Evolutionary conservation across 345 rosid genomes (phyloP).

Genomic region (Chamaenerion angustifolium): DNA sequence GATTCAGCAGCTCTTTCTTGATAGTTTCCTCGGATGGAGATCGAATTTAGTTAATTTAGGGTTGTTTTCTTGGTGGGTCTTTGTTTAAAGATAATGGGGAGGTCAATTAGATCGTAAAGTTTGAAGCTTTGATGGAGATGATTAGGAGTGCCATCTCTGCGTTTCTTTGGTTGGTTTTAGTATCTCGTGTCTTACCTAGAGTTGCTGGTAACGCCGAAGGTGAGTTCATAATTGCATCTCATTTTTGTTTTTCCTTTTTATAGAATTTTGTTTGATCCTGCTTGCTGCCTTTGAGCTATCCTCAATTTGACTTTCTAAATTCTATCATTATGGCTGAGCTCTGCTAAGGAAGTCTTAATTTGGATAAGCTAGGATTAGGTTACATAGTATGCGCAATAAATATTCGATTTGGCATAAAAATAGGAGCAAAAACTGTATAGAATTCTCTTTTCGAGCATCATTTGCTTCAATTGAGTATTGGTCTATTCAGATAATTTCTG

Average conservation of each 20-base stretch:
- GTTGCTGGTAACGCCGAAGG: slow-evolving; percentile 68
- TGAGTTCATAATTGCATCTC: slow-evolving; percentile 6
- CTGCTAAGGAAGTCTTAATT: no score
- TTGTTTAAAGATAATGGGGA: neutral
- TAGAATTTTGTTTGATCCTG: neutral
- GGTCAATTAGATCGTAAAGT: slow-evolving; percentile 4
- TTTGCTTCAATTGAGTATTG: no score
- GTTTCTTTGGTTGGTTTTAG: slow-evolving; percentile 29
- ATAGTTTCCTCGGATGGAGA: neutral
- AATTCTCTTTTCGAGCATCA: no score
- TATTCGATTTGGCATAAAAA: no score
- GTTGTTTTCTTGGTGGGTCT: neutral
- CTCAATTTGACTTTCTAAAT: no score
- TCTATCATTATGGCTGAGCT: no score
- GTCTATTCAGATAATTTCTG: no score
- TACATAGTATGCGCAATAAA: no score
- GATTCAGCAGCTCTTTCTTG: neutral
- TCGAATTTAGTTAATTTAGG: neutral
- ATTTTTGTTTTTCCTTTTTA: neutral
- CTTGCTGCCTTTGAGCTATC: no score
- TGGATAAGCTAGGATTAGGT: no score
- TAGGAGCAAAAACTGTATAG: no score
- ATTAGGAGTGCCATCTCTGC: slow-evolving; percentile 17
- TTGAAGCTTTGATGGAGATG: slow-evolving; percentile 4
- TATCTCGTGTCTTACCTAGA: slow-evolving; percentile 29